Conservation (phyloP, 176 grass and related monocot species). For the Saccharum officinarum region DNA sequence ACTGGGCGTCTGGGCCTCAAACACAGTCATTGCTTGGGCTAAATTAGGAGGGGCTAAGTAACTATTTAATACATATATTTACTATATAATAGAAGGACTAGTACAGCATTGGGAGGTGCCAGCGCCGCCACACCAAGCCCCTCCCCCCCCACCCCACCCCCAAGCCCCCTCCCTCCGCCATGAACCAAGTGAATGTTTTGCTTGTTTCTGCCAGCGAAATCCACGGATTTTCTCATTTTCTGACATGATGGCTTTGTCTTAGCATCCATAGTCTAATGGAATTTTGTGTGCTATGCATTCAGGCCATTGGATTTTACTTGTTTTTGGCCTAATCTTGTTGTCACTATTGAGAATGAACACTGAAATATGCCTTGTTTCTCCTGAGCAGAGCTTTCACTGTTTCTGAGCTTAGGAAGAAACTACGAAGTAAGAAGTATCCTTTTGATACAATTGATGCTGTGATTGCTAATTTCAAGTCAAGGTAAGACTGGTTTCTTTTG, state of each 20-base stretch:
- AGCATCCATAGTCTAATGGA: neutral
- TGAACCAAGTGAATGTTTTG: neutral
- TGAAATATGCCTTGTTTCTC: constrained; percentile 24
- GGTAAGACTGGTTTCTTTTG: constrained; percentile 34
- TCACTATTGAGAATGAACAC: constrained; percentile 16
- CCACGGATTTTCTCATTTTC: neutral
- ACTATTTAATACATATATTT: no score
- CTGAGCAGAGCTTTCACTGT: constrained; percentile 70
- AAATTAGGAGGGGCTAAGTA: no score
- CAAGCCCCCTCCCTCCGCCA: no score
- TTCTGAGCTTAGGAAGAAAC: constrained; percentile 85
- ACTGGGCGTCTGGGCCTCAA: no score
- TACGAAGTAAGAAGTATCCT: constrained; percentile 66
- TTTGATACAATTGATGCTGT: constrained; percentile 56
- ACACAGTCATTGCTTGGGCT: no score
- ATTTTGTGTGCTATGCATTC: constrained; percentile 9
- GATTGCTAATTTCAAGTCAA: constrained; percentile 64
- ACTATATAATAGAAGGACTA: no score
- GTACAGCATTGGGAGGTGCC: no score
- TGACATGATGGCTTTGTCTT: neutral
- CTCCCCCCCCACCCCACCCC: no score
- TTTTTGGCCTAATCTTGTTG: neutral
- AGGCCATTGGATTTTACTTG: neutral
- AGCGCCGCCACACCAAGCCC: no score
- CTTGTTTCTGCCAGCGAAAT: neutral